Evolutionary conservation across 106 monocot genomes (phyloP).

Genomic region (Allium sativum): DNA sequence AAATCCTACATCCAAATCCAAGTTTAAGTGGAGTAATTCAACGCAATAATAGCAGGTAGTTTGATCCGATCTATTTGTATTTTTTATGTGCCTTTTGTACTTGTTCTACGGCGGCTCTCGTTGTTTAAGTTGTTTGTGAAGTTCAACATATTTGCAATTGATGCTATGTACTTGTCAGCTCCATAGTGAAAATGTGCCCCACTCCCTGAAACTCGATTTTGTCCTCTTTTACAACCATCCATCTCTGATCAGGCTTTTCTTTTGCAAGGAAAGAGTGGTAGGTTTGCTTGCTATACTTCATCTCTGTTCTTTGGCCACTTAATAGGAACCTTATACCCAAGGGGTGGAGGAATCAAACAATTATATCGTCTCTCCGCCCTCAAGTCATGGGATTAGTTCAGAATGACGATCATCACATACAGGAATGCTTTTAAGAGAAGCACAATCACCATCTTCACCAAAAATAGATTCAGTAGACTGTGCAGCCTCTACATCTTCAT

Average conservation of each 20-base stretch:
- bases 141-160: constrained; percentile 79
- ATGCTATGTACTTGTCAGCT: constrained; percentile 78
- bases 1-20: too few species aligned
- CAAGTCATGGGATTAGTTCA: constrained; percentile 85
- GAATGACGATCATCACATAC: constrained; percentile 83
- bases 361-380: constrained; percentile 79
- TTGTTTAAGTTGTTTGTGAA: constrained; percentile 67
- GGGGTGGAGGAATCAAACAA: constrained; percentile 83
- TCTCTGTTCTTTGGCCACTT: constrained; percentile 88
- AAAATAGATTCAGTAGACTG: constrained; percentile 49
- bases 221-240: constrained; percentile 87
- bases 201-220: constrained; percentile 78
- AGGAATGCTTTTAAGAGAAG: constrained; percentile 56
- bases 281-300: constrained; percentile 83
- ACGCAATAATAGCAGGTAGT: too few species aligned
- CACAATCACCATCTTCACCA: constrained; percentile 29
- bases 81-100: too few species aligned
- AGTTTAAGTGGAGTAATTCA: too few species aligned
- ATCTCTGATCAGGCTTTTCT: constrained; percentile 88
- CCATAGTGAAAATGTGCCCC: constrained; percentile 90
- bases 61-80: too few species aligned
- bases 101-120: constrained; percentile 59
- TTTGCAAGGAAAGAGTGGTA: constrained; percentile 86
- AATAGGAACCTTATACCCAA: constrained; percentile 78
- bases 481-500: constrained; percentile 42